Conservation (phyloP, 345 rosid species). For the Eucalyptus shirleyi region DNA sequence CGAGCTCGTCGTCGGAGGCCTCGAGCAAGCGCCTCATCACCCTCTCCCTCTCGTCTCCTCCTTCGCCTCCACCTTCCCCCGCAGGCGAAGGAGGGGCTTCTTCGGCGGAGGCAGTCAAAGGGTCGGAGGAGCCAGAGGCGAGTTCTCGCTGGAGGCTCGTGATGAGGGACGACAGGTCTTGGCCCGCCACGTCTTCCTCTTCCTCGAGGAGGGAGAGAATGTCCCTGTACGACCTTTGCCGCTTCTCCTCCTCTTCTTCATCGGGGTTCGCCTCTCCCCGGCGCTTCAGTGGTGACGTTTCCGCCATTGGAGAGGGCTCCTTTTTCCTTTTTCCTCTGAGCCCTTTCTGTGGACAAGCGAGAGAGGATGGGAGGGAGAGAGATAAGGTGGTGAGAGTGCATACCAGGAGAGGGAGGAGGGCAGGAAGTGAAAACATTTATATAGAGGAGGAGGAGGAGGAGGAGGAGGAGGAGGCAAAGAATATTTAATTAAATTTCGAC, state of each 20-base stretch:
- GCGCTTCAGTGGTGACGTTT: slow-evolving; percentile 26
- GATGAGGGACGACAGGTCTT: slow-evolving; percentile 40
- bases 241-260: slow-evolving; percentile 5
- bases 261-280: slow-evolving; percentile 28
- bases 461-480: background rate
- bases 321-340: background rate
- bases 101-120: background rate
- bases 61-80: slow-evolving; percentile 4
- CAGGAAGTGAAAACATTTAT: background rate
- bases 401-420: background rate
- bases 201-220: slow-evolving; percentile 31
- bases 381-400: background rate
- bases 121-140: background rate
- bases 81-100: slow-evolving; percentile 3
- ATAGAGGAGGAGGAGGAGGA: background rate
- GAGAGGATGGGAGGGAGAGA: background rate
- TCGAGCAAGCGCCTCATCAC: slow-evolving; percentile 72
- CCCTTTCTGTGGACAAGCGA: background rate
- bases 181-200: slow-evolving; percentile 30
- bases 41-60: slow-evolving; percentile 22
- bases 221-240: slow-evolving; percentile 17
- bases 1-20: slow-evolving; percentile 91
- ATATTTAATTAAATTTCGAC: background rate
- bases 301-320: slow-evolving; percentile 25
- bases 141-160: slow-evolving; percentile 44